Conservation (phyloP, 306 rosid genomes). For the Ochetophila trinervis region DNA sequence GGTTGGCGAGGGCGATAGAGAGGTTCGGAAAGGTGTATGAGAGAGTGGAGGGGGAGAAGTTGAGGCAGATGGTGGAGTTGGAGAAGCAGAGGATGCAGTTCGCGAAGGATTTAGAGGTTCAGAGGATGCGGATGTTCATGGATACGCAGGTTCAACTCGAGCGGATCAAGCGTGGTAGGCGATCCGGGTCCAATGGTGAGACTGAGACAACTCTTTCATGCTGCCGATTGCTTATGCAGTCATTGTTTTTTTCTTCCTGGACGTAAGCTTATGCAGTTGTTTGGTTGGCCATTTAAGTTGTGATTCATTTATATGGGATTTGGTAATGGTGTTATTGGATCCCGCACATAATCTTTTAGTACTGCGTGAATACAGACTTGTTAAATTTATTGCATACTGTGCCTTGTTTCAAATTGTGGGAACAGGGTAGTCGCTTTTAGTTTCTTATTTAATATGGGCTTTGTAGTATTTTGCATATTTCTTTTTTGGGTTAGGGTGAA, state of each 20-base stretch:
- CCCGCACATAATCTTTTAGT: neutral
- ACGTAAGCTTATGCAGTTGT: no score
- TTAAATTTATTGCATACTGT: no score
- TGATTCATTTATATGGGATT: neutral
- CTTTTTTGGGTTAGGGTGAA: slow-evolving; percentile 14
- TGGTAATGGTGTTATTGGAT: neutral
- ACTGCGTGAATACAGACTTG: no score
- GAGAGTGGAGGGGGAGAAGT: slow-evolving; percentile 78
- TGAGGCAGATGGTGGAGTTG: slow-evolving; percentile 91
- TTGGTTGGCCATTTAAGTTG: neutral
- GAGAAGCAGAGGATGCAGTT: slow-evolving; percentile 95
- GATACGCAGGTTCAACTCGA: slow-evolving; percentile 90
- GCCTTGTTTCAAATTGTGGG: neutral
- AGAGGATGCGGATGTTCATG: slow-evolving; percentile 87
- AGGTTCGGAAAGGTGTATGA: slow-evolving; percentile 77
- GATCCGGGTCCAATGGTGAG: slow-evolving; percentile 75
- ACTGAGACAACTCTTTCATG: neutral
- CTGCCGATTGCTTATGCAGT: neutral
- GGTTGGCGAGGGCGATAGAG: slow-evolving; percentile 80
- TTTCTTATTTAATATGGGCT: neutral
- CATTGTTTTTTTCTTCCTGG: neutral
- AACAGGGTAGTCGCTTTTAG: neutral
- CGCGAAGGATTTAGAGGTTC: slow-evolving; percentile 80
- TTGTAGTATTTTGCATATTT: no score
- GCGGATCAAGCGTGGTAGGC: slow-evolving; percentile 84